A percentile compares a stretch with the other conserved stretches of the same genome.
Conservation (phyloP, 129 eudicot species). For the Chrysanthemum seticuspe region DNA sequence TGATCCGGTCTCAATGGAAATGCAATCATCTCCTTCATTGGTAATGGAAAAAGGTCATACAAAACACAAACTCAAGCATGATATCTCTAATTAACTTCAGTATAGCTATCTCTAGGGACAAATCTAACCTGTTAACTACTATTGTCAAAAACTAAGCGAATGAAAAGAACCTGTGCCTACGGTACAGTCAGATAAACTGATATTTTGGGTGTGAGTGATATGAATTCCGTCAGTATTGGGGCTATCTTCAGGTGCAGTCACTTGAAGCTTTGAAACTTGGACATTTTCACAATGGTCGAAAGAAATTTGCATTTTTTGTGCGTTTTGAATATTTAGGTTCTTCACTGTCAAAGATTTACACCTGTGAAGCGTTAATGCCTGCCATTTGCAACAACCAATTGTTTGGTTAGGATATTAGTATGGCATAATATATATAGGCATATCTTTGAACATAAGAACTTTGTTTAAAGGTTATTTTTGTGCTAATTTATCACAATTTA, state of each 20-base stretch:
- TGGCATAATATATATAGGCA: neutral
- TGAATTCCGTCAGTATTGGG: slow-evolving; percentile 97
- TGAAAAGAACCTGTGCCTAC: slow-evolving; percentile 65
- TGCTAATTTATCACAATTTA: neutral
- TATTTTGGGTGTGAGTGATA: slow-evolving; percentile 56
- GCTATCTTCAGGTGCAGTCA: slow-evolving; percentile 65
- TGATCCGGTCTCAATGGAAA: slow-evolving; percentile 73
- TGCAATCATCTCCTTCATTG: slow-evolving; percentile 57
- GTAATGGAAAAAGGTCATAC: neutral
- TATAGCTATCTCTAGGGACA: neutral
- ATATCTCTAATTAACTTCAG: neutral
- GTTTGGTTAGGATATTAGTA: neutral
- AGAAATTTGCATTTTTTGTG: slow-evolving; percentile 72
- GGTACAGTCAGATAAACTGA: slow-evolving; percentile 37
- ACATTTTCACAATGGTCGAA: slow-evolving; percentile 58
- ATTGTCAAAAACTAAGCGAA: neutral
- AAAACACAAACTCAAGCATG: neutral
- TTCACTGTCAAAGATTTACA: slow-evolving; percentile 55
- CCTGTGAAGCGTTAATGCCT: slow-evolving; percentile 77
- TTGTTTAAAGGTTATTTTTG: neutral
- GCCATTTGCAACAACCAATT: slow-evolving; percentile 11
- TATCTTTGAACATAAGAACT: neutral
- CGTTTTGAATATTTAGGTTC: slow-evolving; percentile 52
- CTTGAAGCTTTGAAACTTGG: slow-evolving; percentile 42
- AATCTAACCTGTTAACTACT: neutral